A percentile compares a stretch with the other conserved stretches of the same genome.
phyloP scores from a whole-genome alignment of 1,284 basidiomycete species.

The Anthracocystis panici-leucophaei region DNA sequence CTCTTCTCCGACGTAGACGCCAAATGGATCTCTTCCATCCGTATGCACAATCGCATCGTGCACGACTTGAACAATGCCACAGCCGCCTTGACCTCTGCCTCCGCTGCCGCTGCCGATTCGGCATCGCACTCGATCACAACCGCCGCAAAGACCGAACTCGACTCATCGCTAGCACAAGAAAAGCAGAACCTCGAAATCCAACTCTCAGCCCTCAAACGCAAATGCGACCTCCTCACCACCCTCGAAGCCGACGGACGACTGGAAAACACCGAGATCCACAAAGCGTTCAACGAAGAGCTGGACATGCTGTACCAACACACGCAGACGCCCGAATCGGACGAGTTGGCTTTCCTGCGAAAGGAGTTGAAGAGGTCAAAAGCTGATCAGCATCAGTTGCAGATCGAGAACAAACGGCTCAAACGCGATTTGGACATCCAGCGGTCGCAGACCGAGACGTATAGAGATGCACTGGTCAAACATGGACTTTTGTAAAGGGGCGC shows the following conservation, averaged over 20 bases:
- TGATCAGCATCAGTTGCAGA: slow-evolving; percentile 45
- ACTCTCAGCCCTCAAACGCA: slow-evolving; percentile 52
- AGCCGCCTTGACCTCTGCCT: slow-evolving; percentile 5
- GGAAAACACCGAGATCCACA: slow-evolving; percentile 68
- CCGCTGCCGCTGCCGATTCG: not conserved
- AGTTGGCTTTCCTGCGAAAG: slow-evolving; percentile 50
- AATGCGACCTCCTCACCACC: slow-evolving; percentile 58
- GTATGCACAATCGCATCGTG: slow-evolving; percentile 47
- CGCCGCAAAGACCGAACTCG: not conserved
- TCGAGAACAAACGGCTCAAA: slow-evolving; percentile 46
- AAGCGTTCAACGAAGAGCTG: slow-evolving; percentile 68
- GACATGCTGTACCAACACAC: slow-evolving; percentile 64
- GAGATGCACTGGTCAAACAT: slow-evolving; percentile 31
- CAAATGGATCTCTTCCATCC: slow-evolving; percentile 39
- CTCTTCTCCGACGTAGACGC: slow-evolving; percentile 27
- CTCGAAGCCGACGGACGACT: slow-evolving; percentile 64
- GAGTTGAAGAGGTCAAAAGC: slow-evolving; percentile 54
- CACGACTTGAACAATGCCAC: slow-evolving; percentile 23
- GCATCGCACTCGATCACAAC: not conserved
- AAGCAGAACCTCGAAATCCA: slow-evolving; percentile 38
- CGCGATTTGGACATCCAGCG: slow-evolving; percentile 44
- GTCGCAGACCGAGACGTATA: slow-evolving; percentile 19
- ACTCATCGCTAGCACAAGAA: slow-evolving; percentile 12
- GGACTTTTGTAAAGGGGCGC: slow-evolving; percentile 21
- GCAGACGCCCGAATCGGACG: slow-evolving; percentile 55